phyloP scores from a whole-genome alignment of 352 stramenopile species.

The Phytopythium ostracodes region DNA sequence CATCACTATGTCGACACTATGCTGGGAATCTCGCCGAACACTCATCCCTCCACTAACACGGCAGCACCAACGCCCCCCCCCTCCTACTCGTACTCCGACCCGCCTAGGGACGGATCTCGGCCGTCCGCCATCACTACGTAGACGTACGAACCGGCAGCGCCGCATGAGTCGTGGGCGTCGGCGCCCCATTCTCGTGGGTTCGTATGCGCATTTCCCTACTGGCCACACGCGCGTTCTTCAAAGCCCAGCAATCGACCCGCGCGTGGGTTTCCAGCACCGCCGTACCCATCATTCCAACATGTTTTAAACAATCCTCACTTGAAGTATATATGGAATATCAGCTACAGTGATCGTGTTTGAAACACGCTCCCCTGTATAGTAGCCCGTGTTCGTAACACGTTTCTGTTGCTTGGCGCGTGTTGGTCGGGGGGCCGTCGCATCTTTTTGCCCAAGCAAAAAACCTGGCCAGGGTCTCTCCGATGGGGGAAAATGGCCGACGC shows the following conservation, averaged over 20 bases:
- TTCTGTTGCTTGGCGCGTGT: slow-evolving; percentile 7
- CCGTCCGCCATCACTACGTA: too few relatives aligned
- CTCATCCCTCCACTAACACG: neutral
- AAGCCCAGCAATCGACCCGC: neutral
- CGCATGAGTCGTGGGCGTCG: neutral
- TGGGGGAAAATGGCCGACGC: slow-evolving; percentile 4
- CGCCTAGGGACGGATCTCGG: neutral
- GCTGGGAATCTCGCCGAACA: neutral
- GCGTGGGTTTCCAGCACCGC: neutral
- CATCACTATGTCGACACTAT: neutral
- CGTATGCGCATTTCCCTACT: slow-evolving; percentile 3
- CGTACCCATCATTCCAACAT: neutral
- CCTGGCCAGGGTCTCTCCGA: too few relatives aligned
- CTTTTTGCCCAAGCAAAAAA: neutral
- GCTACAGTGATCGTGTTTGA: neutral
- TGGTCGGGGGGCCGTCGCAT: neutral
- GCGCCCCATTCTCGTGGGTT: neutral
- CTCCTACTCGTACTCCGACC: neutral
- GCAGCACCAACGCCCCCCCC: neutral
- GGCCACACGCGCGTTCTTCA: slow-evolving; percentile 6
- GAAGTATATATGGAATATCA: neutral
- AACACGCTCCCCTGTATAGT: neutral
- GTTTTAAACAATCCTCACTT: slow-evolving; percentile 3
- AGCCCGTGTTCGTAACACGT: neutral
- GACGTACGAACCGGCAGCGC: too few relatives aligned